Conservation (phyloP, 768 basidiomycete genomes). For the Hortiboletus campestris region DNA sequence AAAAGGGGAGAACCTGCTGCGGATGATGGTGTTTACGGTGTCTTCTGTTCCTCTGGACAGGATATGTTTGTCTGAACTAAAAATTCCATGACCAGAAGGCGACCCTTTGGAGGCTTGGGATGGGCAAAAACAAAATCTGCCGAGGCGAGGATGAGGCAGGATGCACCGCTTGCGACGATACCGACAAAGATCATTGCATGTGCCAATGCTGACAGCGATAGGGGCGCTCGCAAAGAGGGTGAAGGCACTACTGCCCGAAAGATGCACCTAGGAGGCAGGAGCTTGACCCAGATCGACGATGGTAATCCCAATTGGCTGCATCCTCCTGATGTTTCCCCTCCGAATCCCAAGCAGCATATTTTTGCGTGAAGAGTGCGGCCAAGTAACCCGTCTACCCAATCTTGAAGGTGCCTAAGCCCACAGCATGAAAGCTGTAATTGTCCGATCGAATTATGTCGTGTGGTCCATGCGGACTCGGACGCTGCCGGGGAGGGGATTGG, state of each 20-base stretch:
- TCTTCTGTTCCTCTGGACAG: too few species aligned
- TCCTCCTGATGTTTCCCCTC: slow-evolving; percentile 6
- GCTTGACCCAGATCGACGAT: slow-evolving; percentile 5
- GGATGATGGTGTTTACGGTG: too few species aligned
- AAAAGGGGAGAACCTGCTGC: too few species aligned
- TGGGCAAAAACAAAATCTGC: slow-evolving; percentile 17
- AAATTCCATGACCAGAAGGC: too few species aligned
- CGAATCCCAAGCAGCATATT: slow-evolving; percentile 6
- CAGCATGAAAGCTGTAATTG: slow-evolving; percentile 67
- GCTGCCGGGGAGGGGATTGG: slow-evolving; percentile 5
- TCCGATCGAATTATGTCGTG: slow-evolving; percentile 1
- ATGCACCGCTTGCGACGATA: slow-evolving; percentile 29
- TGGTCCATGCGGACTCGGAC: slow-evolving; percentile 1
- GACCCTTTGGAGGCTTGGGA: too few species aligned
- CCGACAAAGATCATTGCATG: slow-evolving; percentile 29
- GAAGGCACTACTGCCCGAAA: not conserved
- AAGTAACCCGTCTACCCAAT: slow-evolving; percentile 1
- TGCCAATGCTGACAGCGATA: slow-evolving; percentile 21
- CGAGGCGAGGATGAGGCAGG: slow-evolving; percentile 24
- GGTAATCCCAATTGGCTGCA: slow-evolving; percentile 7
- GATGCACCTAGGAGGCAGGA: slow-evolving; percentile 11
- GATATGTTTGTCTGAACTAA: too few species aligned
- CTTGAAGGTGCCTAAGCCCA: slow-evolving; percentile 58
- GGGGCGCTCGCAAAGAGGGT: slow-evolving; percentile 18
- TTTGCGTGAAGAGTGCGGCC: slow-evolving; percentile 48